These are phyloP conservation scores for Apiospora malaysiana DNA, from an alignment of 2,329 filamentous ascomycete species.

Conservation along the genomic window DNA sequence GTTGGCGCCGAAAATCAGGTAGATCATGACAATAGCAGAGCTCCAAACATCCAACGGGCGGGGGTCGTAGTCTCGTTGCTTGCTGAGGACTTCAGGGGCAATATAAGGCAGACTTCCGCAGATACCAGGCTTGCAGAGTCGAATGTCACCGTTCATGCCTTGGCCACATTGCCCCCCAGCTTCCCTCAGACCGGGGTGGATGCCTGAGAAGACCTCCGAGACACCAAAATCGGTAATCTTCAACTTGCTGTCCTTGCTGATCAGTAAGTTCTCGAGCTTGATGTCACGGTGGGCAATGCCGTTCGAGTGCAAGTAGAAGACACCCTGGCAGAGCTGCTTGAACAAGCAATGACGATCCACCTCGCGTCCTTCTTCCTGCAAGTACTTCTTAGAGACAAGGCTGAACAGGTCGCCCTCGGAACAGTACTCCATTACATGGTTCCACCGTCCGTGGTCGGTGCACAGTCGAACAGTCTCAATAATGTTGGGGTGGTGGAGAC, in stretches of 20 bases:
- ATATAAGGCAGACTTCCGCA: conserved; percentile 88
- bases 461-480: conserved; percentile 81
- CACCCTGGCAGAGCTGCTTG: conserved; percentile 84
- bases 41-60: conserved; percentile 86
- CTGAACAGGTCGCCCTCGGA: conserved; percentile 79
- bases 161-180: conserved; percentile 76
- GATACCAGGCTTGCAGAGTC: conserved; percentile 78
- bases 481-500: conserved; percentile 84
- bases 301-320: conserved; percentile 80
- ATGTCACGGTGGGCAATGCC: conserved; percentile 91
- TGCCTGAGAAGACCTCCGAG: conserved; percentile 82
- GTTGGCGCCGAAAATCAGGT: conserved; percentile 73
- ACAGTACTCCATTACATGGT: conserved; percentile 94
- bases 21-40: conserved; percentile 81
- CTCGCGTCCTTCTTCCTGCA: conserved; percentile 67
- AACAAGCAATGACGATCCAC: conserved; percentile 82
- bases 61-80: conserved; percentile 71
- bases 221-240: conserved; percentile 95
- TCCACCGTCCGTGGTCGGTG: conserved; percentile 77
- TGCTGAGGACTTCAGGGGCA: conserved; percentile 80
- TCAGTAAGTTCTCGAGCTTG: conserved; percentile 85
- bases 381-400: conserved; percentile 73
- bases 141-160: conserved; percentile 69
- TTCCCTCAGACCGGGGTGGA: conserved; percentile 78
- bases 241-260: conserved; percentile 79